Evolutionary conservation across 768 basidiomycete species (phyloP).

Genomic region (Auriscalpium vulgare): DNA sequence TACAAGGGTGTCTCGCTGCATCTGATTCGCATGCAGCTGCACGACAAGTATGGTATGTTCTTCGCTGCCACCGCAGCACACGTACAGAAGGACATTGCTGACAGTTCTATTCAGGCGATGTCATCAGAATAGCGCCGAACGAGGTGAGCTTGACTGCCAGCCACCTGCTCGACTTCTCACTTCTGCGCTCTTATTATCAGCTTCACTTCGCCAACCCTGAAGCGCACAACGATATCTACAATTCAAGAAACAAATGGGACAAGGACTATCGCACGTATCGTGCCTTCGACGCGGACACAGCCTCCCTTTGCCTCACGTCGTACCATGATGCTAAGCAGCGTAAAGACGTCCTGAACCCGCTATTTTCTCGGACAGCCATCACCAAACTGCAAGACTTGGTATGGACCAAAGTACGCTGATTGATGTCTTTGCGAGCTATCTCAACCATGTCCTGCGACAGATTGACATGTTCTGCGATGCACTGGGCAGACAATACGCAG

Average conservation of each 20-base stretch:
- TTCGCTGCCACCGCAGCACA: not conserved
- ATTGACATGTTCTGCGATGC: not conserved
- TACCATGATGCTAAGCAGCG: conserved; percentile 3
- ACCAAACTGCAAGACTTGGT: not conserved
- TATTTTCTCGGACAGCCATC: not conserved
- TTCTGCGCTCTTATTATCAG: not conserved
- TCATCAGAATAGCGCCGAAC: not conserved
- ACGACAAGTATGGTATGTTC: conserved; percentile 3
- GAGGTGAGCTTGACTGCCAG: not conserved
- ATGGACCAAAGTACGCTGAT: not conserved
- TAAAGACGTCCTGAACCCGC: not conserved
- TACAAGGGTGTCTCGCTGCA: conserved; percentile 1
- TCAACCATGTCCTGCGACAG: not conserved
- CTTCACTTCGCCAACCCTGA: conserved; percentile 1
- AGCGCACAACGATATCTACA: conserved; percentile 1
- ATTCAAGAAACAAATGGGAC: conserved; percentile 3
- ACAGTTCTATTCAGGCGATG: not conserved
- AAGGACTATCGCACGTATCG: not conserved
- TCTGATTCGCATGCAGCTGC: not conserved
- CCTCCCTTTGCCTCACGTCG: not conserved
- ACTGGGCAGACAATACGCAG: not conserved
- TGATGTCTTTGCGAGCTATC: not conserved
- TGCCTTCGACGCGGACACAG: not conserved
- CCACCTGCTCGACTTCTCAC: not conserved
- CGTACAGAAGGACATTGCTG: no score